These are phyloP conservation scores for Chytriomyces sp. DNA, from an alignment of 192 early-diverging fungal species.

Conservation along the genomic window DNA sequence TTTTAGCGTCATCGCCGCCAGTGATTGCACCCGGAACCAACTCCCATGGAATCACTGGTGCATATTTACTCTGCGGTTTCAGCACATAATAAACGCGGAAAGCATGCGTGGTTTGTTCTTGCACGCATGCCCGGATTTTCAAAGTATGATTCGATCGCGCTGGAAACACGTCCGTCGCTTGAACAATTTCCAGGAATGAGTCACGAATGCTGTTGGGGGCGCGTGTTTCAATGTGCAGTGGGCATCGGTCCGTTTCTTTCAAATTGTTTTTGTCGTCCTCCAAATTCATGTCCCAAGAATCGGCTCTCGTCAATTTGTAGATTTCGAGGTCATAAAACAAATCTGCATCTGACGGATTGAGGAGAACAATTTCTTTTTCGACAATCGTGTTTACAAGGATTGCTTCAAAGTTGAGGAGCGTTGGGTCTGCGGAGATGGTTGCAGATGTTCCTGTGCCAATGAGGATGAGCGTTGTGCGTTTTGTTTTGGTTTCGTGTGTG, in stretches of 20 bases:
- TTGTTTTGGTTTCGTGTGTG: background rate
- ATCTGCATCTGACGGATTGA: constrained; percentile 60
- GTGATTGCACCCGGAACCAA: background rate
- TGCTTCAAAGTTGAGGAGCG: constrained; percentile 49
- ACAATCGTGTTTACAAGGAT: constrained; percentile 60
- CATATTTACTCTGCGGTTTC: constrained; percentile 29
- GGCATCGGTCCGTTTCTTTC: too few species aligned
- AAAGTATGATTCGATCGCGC: constrained; percentile 56
- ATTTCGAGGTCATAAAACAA: constrained; percentile 50
- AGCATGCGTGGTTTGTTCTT: constrained; percentile 41
- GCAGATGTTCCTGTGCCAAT: constrained; percentile 55
- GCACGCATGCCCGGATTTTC: constrained; percentile 48
- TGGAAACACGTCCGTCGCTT: constrained; percentile 39
- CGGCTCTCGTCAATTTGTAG: constrained; percentile 6
- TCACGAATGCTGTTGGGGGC: constrained; percentile 22
- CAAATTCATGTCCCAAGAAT: background rate
- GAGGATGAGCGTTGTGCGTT: constrained; percentile 46
- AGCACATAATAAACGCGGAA: constrained; percentile 49
- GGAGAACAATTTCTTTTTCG: constrained; percentile 53
- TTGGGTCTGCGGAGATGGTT: constrained; percentile 36
- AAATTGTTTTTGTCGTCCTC: constrained; percentile 6
- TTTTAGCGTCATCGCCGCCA: constrained; percentile 15
- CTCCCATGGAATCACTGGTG: background rate
- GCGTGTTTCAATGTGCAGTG: constrained; percentile 1
- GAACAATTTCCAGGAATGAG: constrained; percentile 50